Conservation (phyloP, 345 rosid genomes). For the Excoecaria agallocha region DNA sequence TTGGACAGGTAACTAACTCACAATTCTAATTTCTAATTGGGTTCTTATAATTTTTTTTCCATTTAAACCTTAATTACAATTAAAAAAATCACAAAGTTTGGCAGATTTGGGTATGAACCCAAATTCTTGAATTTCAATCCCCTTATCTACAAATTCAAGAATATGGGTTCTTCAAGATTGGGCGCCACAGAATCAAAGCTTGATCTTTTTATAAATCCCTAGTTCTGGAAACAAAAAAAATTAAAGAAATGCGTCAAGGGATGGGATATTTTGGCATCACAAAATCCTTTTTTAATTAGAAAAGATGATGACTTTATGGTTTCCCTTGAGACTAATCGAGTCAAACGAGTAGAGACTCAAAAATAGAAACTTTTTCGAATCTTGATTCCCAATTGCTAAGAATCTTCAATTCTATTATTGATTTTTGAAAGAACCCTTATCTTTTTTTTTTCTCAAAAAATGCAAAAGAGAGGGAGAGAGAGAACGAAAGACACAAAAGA, state of each 20-base stretch:
- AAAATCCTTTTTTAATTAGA: neutral
- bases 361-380: neutral
- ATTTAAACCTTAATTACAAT: neutral
- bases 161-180: constrained; percentile 3
- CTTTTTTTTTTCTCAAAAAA: neutral
- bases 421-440: neutral
- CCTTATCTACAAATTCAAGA: neutral
- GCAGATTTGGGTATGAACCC: constrained; percentile 17
- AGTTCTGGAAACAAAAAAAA: no score
- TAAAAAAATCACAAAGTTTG: neutral
- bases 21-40: no score
- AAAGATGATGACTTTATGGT: neutral
- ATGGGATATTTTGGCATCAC: no score
- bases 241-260: no score
- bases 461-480: neutral
- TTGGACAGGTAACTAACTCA: constrained; percentile 20
- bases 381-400: neutral
- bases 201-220: no score
- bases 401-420: neutral
- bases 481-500: neutral
- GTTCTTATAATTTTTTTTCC: no score
- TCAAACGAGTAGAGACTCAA: neutral
- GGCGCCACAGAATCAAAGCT: no score
- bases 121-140: constrained; percentile 10
- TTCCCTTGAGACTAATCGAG: neutral